phyloP scores from a whole-genome alignment of 2,329 filamentous ascomycete genomes.

The Colletotrichum sp. region DNA sequence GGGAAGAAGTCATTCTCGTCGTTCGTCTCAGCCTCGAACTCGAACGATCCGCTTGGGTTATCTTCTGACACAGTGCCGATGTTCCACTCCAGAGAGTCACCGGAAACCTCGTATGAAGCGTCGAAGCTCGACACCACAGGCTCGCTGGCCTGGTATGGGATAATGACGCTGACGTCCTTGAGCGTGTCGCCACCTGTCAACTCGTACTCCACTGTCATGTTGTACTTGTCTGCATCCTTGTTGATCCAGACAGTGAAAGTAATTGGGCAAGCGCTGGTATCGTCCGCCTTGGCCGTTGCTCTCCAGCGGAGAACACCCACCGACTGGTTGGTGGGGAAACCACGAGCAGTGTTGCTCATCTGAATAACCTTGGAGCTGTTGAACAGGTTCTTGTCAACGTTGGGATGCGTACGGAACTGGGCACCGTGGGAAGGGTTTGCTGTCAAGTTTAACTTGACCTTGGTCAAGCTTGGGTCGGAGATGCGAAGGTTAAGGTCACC shows the following conservation, averaged over 20 bases:
- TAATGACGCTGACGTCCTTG: conserved; percentile 84
- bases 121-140: conserved; percentile 92
- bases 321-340: conserved; percentile 93
- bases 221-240: conserved; percentile 82
- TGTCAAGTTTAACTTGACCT: conserved; percentile 84
- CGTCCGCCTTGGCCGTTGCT: conserved; percentile 80
- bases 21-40: conserved; percentile 88
- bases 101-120: conserved; percentile 90
- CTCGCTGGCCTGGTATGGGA: conserved; percentile 86
- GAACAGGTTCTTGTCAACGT: conserved; percentile 91
- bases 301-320: conserved; percentile 95
- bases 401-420: conserved; percentile 94
- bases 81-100: conserved; percentile 92
- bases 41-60: conserved; percentile 86
- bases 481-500: conserved; percentile 93
- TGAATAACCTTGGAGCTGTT: conserved; percentile 84
- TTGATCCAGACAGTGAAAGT: conserved; percentile 99
- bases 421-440: conserved; percentile 81
- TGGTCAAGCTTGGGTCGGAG: conserved; percentile 85
- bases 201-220: conserved; percentile 95
- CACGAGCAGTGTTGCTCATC: conserved; percentile 84
- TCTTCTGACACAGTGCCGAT: conserved; percentile 85
- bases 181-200: conserved; percentile 80
- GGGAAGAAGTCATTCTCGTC: conserved; percentile 98
- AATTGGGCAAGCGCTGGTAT: conserved; percentile 83